Evolutionary conservation across 768 basidiomycete species (phyloP).

Genomic region (Russula emetica): DNA sequence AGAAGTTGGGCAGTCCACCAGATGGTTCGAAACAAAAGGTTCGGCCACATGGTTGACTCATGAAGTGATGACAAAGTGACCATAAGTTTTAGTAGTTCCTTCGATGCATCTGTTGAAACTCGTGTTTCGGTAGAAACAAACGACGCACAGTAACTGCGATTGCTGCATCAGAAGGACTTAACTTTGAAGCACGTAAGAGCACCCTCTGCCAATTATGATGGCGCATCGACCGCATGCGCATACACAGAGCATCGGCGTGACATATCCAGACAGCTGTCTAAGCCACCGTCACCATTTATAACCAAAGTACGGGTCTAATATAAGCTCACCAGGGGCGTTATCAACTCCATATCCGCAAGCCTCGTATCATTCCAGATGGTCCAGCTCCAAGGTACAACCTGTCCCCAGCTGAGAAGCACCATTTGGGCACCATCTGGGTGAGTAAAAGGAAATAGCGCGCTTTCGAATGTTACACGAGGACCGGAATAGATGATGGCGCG

Average conservation of each 20-base stretch:
- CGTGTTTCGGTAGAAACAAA: background rate
- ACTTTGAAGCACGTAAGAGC: constrained; percentile 20
- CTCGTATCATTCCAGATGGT: constrained; percentile 54
- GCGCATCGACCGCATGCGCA: constrained; percentile 2
- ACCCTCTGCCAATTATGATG: constrained; percentile 26
- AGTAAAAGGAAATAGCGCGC: constrained; percentile 2
- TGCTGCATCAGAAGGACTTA: constrained; percentile 13
- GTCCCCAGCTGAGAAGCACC: constrained; percentile 57
- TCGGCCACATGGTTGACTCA: background rate
- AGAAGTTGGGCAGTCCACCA: constrained; percentile 24
- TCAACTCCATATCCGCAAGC: constrained; percentile 45
- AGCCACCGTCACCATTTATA: background rate
- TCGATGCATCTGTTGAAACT: background rate
- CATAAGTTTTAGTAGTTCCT: constrained; percentile 14
- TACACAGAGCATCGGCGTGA: constrained; percentile 34
- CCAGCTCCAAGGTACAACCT: constrained; percentile 63
- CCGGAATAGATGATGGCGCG: constrained; percentile 18
- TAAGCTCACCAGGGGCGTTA: constrained; percentile 46
- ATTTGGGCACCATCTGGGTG: constrained; percentile 42
- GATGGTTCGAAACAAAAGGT: constrained; percentile 20
- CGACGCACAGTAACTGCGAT: constrained; percentile 24
- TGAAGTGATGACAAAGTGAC: background rate
- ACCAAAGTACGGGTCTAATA: background rate
- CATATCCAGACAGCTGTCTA: constrained; percentile 55
- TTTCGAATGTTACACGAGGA: constrained; percentile 22